Conservation (phyloP, 1,284 basidiomycete genomes). For the Cutaneotrichosporon arboriforme region DNA sequence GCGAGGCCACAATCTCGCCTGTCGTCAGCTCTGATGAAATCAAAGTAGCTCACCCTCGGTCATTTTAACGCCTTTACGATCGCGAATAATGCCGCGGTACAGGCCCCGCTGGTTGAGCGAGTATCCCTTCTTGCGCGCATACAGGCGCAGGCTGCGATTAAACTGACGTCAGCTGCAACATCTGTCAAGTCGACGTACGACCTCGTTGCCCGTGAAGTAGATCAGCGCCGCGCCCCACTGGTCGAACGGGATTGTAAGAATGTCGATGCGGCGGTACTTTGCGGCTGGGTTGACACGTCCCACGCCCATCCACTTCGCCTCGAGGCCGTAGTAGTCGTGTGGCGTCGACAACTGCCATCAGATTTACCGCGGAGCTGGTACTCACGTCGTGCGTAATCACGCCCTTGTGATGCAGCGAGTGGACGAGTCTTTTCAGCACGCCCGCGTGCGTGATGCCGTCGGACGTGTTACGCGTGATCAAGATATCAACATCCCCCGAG, state of each 20-base stretch:
- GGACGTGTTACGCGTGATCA: constrained; percentile 66
- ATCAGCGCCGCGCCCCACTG: constrained; percentile 74
- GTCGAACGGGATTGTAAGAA: constrained; percentile 70
- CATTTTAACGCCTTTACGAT: constrained; percentile 60
- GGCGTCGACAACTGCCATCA: constrained; percentile 49
- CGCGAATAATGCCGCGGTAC: constrained; percentile 65
- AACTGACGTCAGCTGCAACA: constrained; percentile 55
- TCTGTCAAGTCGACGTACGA: constrained; percentile 53
- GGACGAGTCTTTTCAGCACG: constrained; percentile 53
- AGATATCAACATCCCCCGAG: constrained; percentile 84
- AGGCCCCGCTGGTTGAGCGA: constrained; percentile 80
- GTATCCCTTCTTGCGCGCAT: constrained; percentile 73
- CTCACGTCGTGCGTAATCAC: constrained; percentile 70
- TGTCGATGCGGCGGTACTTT: constrained; percentile 67
- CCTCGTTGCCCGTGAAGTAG: constrained; percentile 81
- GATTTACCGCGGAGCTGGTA: neutral
- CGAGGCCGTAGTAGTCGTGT: constrained; percentile 60
- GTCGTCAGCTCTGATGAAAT: constrained; percentile 1
- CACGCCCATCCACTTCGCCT: constrained; percentile 73
- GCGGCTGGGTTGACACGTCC: constrained; percentile 51
- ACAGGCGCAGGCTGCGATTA: constrained; percentile 78
- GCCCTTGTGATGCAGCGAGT: constrained; percentile 54
- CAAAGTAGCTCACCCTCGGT: constrained; percentile 55
- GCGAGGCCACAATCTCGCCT: constrained; percentile 72
- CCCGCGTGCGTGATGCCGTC: constrained; percentile 71